Evolutionary conservation across 352 stramenopile species (phyloP), one percentile per base, ranked within the genome.

Genomic region (Phytopythium helicoides): DNA sequence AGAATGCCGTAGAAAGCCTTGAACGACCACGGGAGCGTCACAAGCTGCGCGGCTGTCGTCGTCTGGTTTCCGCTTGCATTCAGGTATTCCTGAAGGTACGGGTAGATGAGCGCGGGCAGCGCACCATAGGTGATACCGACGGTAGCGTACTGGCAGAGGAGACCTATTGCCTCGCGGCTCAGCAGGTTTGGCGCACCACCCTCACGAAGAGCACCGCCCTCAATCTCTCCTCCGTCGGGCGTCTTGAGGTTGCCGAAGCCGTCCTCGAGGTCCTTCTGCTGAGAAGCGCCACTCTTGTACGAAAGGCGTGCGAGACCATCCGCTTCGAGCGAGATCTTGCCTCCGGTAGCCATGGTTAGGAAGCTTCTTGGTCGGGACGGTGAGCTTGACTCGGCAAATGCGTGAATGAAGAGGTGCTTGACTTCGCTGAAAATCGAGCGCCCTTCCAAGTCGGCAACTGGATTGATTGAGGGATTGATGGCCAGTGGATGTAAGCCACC

Each of bases 1-100:
- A 66, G 10, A 16, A 66, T 62, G 42, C 59, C 59, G 44, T 66
- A 66, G 48, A 66, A 66, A 15, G 36, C 49, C 53, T 66, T 66
- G 58, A 66, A 66, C 28, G 52, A 54, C 66, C 66, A 91, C 36
- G 68, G 73, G 6, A 91, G 61, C 50, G 66, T 66, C 11, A 89
- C 57, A 16, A 87, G 18, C 34, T 52, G 58, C 10, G 19, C 22
- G 2, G 59, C 60, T 4, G 69, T 50, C 14, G 51, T 47, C 2
- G 58, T 38, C 40, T 58, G 44, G 4, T 52, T 41, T 9, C 62
- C 62, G 18, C 52, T 41, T 4, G 44, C 49, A 19, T 71, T 71
- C 38, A 68, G 19, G 22, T 61, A 68, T 12, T 62, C 47, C 44
- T 68, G 56, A 6, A 68, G 26, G 60, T 64, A 68, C 35, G 60